Base-by-base conservation (phyloP, 768 basidiomycete genomes). In the Lactarius evosmus region DNA sequence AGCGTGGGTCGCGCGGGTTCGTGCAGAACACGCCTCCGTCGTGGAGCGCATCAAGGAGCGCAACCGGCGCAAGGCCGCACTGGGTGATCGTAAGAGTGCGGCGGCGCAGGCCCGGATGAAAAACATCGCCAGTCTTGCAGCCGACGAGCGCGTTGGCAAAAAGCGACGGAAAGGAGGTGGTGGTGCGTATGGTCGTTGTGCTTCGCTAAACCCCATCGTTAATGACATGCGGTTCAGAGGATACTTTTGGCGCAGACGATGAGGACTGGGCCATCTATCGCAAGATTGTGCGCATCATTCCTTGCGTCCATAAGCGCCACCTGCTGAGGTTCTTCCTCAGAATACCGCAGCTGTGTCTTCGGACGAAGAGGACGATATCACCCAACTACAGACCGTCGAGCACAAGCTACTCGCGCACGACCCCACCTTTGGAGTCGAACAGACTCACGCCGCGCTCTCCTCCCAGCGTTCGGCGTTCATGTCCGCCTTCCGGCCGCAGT, bases 261-360 rank as follows among this genome's bases (percentile, higher is more conserved):
- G 94, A 90, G 7, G 97, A 99, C 72, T 98, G 96, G 96, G 89
- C 89, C 0, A 95, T 98, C 63, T 99, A 98, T 72, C 91, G 96
- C 67, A 95, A 98, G 76, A 95, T 99, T 63, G 95, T 95, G 72
- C 67, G 84, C 74, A 11, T 44, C 36, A 14, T 49, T 1, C 9
- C 16, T 40, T 8, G 19, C 19, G 4, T 29, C 7, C 30, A 17
- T 53, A 49, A 14, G 1, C 25, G 41, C 57, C 27, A 40, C 60
- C 46, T 60, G 58, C 25, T 59, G 1, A 49, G 5, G 38, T 14
- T 33, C n/a, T 67, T 9, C 62, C 22, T 16, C 65, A 92, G 90
- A 91, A 91, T 71, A 84, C 81, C 4, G 80, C 85, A 4, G 79
- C 79, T 1, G 80, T 78, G 12, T 90, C 95, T 16, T 94, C 92